Evolutionary conservation across 805 yeast species (phyloP).

Genomic region (Metschnikowia kofuensis): DNA sequence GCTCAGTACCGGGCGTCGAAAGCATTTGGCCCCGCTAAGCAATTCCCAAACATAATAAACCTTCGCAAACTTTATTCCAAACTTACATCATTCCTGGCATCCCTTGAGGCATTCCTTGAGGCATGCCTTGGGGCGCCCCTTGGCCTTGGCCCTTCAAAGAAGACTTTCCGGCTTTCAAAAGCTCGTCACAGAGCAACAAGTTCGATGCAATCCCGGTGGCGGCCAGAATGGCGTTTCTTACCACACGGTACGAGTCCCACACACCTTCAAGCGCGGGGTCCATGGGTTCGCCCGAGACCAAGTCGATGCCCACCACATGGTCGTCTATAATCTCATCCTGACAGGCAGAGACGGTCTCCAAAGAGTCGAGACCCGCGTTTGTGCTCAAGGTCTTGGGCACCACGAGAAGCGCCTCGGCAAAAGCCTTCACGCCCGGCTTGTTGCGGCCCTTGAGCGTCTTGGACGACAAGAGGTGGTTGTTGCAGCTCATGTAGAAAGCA

Average conservation of each 20-base stretch:
- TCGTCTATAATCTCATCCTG: slow-evolving; percentile 86
- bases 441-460: slow-evolving; percentile 74
- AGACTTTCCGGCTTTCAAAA: slow-evolving; percentile 94
- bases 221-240: slow-evolving; percentile 87
- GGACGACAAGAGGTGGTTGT: slow-evolving; percentile 55
- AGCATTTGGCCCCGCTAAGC: too few species aligned
- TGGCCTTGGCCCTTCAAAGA: slow-evolving; percentile 62
- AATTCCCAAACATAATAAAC: too few species aligned
- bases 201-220: slow-evolving; percentile 95
- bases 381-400: slow-evolving; percentile 90
- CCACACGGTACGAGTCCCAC: slow-evolving; percentile 94
- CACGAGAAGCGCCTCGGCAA: slow-evolving; percentile 85
- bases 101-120: slow-evolving; percentile 20
- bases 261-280: slow-evolving; percentile 93
- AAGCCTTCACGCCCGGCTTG: slow-evolving; percentile 89
- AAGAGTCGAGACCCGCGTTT: slow-evolving; percentile 90
- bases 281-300: slow-evolving; percentile 90
- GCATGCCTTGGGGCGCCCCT: slow-evolving; percentile 15
- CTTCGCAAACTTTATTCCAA: too few species aligned
- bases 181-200: slow-evolving; percentile 89
- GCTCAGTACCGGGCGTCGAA: too few species aligned
- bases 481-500: slow-evolving; percentile 84
- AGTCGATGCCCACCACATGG: slow-evolving; percentile 84
- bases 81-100: slow-evolving; percentile 19
- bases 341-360: slow-evolving; percentile 83